Conservation (phyloP, 768 basidiomycete species). For the Boletus rufocinnamomeus region DNA sequence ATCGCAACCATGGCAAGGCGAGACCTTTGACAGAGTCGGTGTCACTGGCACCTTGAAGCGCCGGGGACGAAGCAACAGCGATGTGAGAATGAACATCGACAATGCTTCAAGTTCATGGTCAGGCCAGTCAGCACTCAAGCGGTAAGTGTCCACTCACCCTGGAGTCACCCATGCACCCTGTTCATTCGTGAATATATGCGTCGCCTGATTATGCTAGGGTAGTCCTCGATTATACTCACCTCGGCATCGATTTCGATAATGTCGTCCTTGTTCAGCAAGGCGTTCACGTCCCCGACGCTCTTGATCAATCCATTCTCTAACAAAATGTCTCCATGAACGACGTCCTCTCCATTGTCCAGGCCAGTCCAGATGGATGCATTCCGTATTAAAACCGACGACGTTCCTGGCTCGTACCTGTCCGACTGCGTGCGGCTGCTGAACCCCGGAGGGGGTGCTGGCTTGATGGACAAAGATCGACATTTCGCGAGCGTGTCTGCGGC, state of each 20-base stretch:
- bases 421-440: slow-evolving; percentile 53
- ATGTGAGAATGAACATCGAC: slow-evolving; percentile 63
- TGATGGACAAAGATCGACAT: slow-evolving; percentile 46
- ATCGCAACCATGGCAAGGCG: slow-evolving; percentile 62
- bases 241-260: slow-evolving; percentile 47
- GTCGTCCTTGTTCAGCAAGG: neutral
- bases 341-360: slow-evolving; percentile 51
- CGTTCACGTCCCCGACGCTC: slow-evolving; percentile 43
- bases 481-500: slow-evolving; percentile 39
- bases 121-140: neutral
- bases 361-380: slow-evolving; percentile 86
- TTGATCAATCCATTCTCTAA: slow-evolving; percentile 66
- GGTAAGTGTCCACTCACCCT: slow-evolving; percentile 19
- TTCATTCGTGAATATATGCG: slow-evolving; percentile 9
- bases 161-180: slow-evolving; percentile 72
- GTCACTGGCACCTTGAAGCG: slow-evolving; percentile 48
- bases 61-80: slow-evolving; percentile 43
- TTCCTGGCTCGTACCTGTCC: slow-evolving; percentile 58
- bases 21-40: slow-evolving; percentile 49
- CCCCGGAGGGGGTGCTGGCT: slow-evolving; percentile 45
- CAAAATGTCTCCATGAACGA: slow-evolving; percentile 60
- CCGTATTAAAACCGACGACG: slow-evolving; percentile 53
- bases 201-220: neutral
- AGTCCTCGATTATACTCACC: slow-evolving; percentile 14
- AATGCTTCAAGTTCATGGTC: slow-evolving; percentile 32